Percentiles rank a stretch among this genome's conserved stretches.
These are phyloP conservation scores for Fagopyrum esculentum DNA, from an alignment of 148 eudicot species.

Conservation along the genomic window DNA sequence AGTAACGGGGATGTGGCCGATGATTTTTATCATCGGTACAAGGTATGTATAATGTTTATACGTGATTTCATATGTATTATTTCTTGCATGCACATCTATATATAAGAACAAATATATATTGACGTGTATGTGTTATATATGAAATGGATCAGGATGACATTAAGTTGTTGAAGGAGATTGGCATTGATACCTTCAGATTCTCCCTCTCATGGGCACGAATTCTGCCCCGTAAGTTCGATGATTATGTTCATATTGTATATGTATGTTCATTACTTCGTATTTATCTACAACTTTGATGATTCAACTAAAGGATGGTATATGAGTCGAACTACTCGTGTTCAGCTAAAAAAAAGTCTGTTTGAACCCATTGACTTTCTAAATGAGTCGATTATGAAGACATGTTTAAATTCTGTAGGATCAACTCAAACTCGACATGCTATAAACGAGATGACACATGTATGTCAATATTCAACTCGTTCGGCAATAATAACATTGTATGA, in stretches of 20 bases:
- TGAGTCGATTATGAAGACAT: too few relatives aligned
- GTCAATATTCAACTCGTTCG: too few relatives aligned
- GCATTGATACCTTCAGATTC: constrained; percentile 31
- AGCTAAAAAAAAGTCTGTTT: too few relatives aligned
- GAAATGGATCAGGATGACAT: constrained; percentile 28
- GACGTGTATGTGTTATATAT: neutral
- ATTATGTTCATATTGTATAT: too few relatives aligned
- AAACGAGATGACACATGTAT: too few relatives aligned
- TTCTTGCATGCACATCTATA: neutral
- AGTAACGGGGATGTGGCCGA: constrained; percentile 16
- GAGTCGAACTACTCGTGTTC: too few relatives aligned
- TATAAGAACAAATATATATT: neutral
- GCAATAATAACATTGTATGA: too few relatives aligned
- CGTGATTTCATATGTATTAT: neutral
- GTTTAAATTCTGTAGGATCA: too few relatives aligned
- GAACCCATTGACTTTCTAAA: too few relatives aligned
- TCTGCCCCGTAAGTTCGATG: constrained; percentile 24
- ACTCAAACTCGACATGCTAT: too few relatives aligned
- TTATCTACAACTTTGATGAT: neutral
- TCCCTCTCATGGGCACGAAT: constrained; percentile 38
- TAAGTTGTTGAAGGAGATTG: constrained; percentile 31
- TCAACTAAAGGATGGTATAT: too few relatives aligned
- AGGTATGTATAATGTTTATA: neutral
- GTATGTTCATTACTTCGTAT: too few relatives aligned
- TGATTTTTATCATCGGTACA: constrained; percentile 17